Base-by-base conservation (phyloP, 371 early-diverging fungal species). In the Mortierella sp. region DNA sequence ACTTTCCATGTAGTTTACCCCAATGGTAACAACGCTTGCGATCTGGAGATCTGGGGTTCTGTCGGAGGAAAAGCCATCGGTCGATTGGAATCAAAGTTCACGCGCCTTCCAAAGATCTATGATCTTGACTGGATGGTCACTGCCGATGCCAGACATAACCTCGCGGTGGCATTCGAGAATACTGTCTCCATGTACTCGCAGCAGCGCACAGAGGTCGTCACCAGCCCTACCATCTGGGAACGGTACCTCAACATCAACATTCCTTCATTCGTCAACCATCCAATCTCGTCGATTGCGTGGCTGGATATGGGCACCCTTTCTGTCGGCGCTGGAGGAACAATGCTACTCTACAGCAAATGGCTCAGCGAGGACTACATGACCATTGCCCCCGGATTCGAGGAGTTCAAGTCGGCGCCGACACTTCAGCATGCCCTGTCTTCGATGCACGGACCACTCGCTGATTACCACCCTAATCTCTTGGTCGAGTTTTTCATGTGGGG, bases 401-500 rank as follows among this genome's bases (percentile, higher is more conserved):
- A 88, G 21, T 42, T 89, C 60, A 88, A 90, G 68, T 83, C 82
- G 1, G 86, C 91, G 75, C 90, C 92, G 16, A 93, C 91, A 47
- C 88, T 94, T 0, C 93, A 90, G 78, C 93, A 94, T 88, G 74
- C 90, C 88, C 38, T 93, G 84, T 73, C 88, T 74, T 75, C 88
- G 4, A 80, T 91, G 84, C 92, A 93, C 77, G 94, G 94, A 0
- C 92, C 94, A 0, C 78, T 94, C 34, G 95, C 95, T 0, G 94
- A 95, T 65, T 95, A 96, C 81, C 96, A 97, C 80, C 97, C 97
- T 2, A 83, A 90, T n/a, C 88, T 95, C 52, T 80, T 97, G 57
- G 88, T 92, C 13, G 93, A 96, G 72, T 95, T 96, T 81, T 84
- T 96, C 26, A 85, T 96, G 86, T 96, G 95, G 96, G 95, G 95